Percentiles rank a stretch among this genome's conserved stretches.
These are phyloP conservation scores for Acarospora socialis DNA, from an alignment of 2,329 filamentous ascomycete species.

Conservation along the genomic window DNA sequence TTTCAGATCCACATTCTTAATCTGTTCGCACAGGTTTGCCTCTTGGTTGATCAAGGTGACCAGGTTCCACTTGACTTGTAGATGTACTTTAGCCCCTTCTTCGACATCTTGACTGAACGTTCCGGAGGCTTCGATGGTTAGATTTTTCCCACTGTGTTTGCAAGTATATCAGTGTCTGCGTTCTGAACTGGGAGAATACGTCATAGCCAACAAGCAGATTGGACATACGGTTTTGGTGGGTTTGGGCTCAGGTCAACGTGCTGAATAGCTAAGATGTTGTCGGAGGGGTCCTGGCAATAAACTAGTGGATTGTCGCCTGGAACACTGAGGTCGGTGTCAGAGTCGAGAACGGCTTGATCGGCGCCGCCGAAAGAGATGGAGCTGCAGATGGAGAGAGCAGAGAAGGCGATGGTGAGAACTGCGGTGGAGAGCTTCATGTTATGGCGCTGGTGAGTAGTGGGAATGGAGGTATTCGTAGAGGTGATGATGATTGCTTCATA, in stretches of 20 bases:
- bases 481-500: background rate
- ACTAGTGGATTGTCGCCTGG: conserved; percentile 74
- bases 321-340: conserved; percentile 45
- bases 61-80: conserved; percentile 86
- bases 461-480: background rate
- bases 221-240: conserved; percentile 67
- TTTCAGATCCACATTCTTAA: conserved; percentile 72
- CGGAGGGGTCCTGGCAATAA: conserved; percentile 56
- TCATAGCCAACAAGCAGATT: conserved; percentile 4
- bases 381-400: conserved; percentile 30
- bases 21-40: conserved; percentile 77
- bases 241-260: conserved; percentile 73
- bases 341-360: conserved; percentile 15
- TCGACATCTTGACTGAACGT: conserved; percentile 58
- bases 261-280: conserved; percentile 62
- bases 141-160: conserved; percentile 58
- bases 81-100: conserved; percentile 63
- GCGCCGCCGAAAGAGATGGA: conserved; percentile 35
- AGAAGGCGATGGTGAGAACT: conserved; percentile 29
- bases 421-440: conserved; percentile 29
- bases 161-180: no score
- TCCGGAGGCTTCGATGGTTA: conserved; percentile 67
- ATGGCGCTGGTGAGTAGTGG: conserved; percentile 13
- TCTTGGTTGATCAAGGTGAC: conserved; percentile 74
- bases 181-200: conserved; percentile 14